Base-by-base conservation (phyloP, 225 moss, liverwort and hornwort species). In the Takakia lepidozioides region DNA sequence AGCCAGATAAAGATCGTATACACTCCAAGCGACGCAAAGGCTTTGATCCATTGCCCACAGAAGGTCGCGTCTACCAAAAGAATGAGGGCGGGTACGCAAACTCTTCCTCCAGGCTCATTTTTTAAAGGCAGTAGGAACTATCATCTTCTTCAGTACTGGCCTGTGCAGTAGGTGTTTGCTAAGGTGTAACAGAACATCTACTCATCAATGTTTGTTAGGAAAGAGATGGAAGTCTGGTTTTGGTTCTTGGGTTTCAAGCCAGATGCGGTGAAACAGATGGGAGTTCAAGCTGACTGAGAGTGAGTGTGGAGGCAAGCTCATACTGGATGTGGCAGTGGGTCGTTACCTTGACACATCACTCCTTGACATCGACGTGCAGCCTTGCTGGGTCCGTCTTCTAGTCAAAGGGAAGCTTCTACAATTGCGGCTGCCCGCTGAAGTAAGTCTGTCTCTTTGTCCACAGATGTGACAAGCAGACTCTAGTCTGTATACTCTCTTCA, bases 351-450 rank as follows among this genome's bases (percentile, higher is more conserved):
- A 87, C 54, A 91, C 88, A 24, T 85, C 91, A 20, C 72, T 98
- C 35, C 79, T 98, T 21, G 81, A 91, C 50, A 64, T 98, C 19
- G 98, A 98, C 23, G 61, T 91, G 37, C 85, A 98, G 16, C 91
- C 98, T 26, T 69, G 55, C 2, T 70, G 80, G 57, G 56, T 87
- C 23, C 63, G 98, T 5, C 25, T 98, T 15, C 49, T 91, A 45
- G 55, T 98, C 2, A 98, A 98, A 76, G 91, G 98, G 25, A 98
- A 98, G 50, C 60, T 98, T 5, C 60, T 98, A 11, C 91, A 91
- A 47, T 73, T 98, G 48, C 82, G 73, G 42, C 71, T 91, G 54
- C 87, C 91, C 6, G 48, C 56, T 42, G 98, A 98, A 83, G 98
- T 87, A 37, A 19, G 51, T 48, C 18, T 46, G n/a, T n/a, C n/a